Evolutionary conservation across 2,329 filamentous ascomycete genomes (phyloP).

Genomic region (Aspergillus neoniger): DNA sequence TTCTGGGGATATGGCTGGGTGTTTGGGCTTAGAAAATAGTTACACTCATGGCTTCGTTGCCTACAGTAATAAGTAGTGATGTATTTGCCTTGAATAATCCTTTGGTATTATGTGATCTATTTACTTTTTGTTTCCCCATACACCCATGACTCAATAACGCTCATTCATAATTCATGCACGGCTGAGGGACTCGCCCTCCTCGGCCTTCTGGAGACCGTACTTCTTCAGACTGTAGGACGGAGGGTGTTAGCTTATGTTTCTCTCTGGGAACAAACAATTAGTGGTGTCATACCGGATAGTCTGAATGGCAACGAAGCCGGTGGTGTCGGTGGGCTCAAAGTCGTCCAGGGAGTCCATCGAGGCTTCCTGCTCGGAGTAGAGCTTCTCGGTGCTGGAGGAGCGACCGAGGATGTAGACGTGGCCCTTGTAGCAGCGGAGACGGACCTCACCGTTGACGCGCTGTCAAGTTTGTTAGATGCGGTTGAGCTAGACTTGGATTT

Average conservation of each 20-base stretch:
- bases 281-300: conserved; percentile 28
- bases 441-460: conserved; percentile 63
- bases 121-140: not conserved
- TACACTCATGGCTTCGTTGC: not conserved
- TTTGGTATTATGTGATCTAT: not conserved
- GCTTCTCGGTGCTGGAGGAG: conserved; percentile 68
- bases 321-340: conserved; percentile 67
- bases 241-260: conserved; percentile 13
- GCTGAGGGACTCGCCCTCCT: conserved; percentile 20
- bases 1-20: too few relatives aligned
- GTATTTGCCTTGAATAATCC: not conserved
- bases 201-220: conserved; percentile 37
- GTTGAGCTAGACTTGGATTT: not conserved
- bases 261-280: not conserved
- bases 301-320: conserved; percentile 58
- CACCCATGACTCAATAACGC: not conserved
- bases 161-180: conserved; percentile 13
- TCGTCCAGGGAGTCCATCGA: conserved; percentile 71
- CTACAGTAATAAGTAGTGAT: too few relatives aligned
- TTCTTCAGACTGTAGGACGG: conserved; percentile 42
- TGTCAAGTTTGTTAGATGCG: conserved; percentile 17
- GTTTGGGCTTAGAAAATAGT: too few relatives aligned
- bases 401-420: conserved; percentile 52
- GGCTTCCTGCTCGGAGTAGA: conserved; percentile 67
- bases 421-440: conserved; percentile 69